A percentile compares a stretch with the other conserved stretches of the same genome.
These are phyloP conservation scores for Capsella rubella DNA, from an alignment of 441 rosid genomes.

Conservation along the genomic window DNA sequence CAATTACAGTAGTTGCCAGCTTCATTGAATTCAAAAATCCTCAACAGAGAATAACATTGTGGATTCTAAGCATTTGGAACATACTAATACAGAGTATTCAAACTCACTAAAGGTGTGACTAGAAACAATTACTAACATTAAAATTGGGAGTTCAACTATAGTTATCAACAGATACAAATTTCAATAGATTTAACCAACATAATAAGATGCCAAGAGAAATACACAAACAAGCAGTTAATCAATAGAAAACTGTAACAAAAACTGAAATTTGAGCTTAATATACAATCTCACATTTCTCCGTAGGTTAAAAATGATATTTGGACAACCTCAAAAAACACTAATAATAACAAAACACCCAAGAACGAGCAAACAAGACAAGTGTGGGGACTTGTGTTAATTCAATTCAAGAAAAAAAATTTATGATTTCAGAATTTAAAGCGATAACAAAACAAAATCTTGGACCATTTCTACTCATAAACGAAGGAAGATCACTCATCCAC, in stretches of 20 bases:
- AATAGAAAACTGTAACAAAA: not conserved
- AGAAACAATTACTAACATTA: not conserved
- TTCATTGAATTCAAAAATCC: not conserved
- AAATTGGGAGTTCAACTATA: not conserved
- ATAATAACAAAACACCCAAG: not conserved
- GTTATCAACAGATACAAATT: not conserved
- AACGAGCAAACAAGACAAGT: not conserved
- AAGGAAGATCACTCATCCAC: not conserved
- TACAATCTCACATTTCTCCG: not conserved
- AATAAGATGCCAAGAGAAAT: not conserved
- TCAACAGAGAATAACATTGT: not conserved
- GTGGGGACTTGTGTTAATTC: not conserved
- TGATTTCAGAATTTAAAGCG: not conserved
- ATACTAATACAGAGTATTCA: not conserved
- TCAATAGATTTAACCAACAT: not conserved
- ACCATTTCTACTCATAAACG: not conserved
- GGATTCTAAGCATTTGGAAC: not conserved
- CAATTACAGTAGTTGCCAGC: not conserved
- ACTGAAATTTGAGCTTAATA: not conserved
- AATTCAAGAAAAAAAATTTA: not conserved
- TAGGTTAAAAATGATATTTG: no score
- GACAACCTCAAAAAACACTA: not conserved
- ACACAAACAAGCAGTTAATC: no score
- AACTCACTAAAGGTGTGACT: not conserved
- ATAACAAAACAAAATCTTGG: not conserved